Percentiles rank a stretch among this genome's conserved stretches.
Conservation (phyloP, 371 early-diverging fungal species). For the Catenaria anguillulae region DNA sequence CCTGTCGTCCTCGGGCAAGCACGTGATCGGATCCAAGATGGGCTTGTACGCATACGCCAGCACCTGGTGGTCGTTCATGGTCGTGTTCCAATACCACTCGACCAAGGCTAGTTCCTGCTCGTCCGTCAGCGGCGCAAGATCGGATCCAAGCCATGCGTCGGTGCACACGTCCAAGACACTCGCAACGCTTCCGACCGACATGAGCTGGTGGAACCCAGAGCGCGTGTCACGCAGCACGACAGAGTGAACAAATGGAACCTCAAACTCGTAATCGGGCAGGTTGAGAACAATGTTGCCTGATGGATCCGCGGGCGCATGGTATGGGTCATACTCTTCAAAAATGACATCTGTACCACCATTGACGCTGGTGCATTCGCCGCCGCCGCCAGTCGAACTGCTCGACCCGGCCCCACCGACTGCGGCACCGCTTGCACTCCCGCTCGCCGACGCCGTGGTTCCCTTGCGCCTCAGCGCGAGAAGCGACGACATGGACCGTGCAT, state of each 20-base stretch:
- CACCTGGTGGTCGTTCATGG: constrained; percentile 77
- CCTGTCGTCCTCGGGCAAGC: neutral
- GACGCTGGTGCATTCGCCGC: too few species aligned
- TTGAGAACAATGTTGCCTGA: neutral
- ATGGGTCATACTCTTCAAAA: neutral
- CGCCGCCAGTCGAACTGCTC: too few species aligned
- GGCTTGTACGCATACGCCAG: constrained; percentile 85
- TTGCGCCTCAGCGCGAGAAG: too few species aligned
- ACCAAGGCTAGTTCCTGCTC: constrained; percentile 29
- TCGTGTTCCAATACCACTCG: constrained; percentile 75
- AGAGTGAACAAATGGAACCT: constrained; percentile 21
- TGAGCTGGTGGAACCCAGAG: constrained; percentile 36
- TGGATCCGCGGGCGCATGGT: neutral
- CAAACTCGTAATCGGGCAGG: constrained; percentile 26
- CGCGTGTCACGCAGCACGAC: constrained; percentile 16
- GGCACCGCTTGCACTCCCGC: too few species aligned
- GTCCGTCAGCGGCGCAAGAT: constrained; percentile 51
- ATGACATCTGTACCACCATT: too few species aligned
- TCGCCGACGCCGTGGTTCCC: too few species aligned
- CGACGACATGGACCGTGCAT: too few species aligned
- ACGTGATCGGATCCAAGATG: constrained; percentile 17
- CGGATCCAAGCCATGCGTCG: constrained; percentile 83
- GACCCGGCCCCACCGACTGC: too few species aligned
- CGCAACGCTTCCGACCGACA: constrained; percentile 72
- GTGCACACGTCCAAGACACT: constrained; percentile 68